Base-by-base conservation (phyloP, 1,139 yeast species). In the Meyerozyma guilliermondii region DNA sequence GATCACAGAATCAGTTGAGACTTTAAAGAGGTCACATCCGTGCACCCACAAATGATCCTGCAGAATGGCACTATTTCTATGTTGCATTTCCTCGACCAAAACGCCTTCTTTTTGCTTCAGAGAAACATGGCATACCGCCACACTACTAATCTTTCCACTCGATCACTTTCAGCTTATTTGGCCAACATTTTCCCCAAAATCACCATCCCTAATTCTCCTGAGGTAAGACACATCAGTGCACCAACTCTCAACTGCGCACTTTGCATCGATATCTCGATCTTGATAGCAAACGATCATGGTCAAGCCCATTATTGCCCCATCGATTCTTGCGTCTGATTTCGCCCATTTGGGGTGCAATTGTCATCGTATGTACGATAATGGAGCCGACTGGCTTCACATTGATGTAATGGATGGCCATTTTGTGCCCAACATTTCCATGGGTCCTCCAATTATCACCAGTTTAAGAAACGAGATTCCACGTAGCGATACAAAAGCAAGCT, bases 331-430 rank as follows among this genome's bases (percentile, higher is more conserved):
- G n/a, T 85, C 95, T 40, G 96, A 92, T 60, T 92, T 91, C 59
- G 84, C 96, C 55, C 78, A 87, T 55, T 70, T 91, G 50, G 97
- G 95, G 40, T 80, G 88, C 52, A 92, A 89, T 50, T 88, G 97
- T 64, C 86, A 84, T 60, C 74, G 77, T 45, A 85, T 91, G 67
- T 81, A 87, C 53, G 79, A 81, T 48, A 74, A 83, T 40, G 71
- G 71, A 31, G 95, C 96, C 30, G 95, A 92, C 55, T 92, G 99
- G 99, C 80, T 94, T 49, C 99, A 92, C 65, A 81, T 92, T 44
- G 99, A 92, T 64, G 94, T 92, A 41, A 92, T 92, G 99, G 99
- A 92, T 63, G 98, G 98, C 43, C 92, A 92, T 66, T 92, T 92
- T 64, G 98, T 94, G 40, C 98, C 98, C 52, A 92, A 94, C 68